A percentile compares a stretch with the other conserved stretches of the same genome.
Evolutionary conservation across 2,329 filamentous ascomycete species (phyloP).

Genomic region (Endothia cerciana): DNA sequence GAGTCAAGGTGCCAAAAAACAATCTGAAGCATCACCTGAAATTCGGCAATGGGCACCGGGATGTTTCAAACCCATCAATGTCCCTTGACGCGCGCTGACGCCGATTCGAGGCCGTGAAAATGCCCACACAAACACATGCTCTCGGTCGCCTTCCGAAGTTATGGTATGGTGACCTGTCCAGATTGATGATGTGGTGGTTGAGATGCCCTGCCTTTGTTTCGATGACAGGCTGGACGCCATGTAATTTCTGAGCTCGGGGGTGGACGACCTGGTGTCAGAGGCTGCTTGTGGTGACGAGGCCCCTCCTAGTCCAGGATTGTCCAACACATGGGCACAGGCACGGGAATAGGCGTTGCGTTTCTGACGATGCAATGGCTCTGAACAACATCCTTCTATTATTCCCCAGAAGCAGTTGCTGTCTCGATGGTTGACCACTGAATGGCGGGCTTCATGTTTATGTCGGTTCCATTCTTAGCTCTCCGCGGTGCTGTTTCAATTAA

Average conservation of each 20-base stretch:
- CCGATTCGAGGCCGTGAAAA: background rate
- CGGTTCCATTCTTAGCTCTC: background rate
- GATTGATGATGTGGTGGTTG: background rate
- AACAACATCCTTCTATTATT: too few species aligned
- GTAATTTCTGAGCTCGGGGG: too few species aligned
- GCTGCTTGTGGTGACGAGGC: background rate
- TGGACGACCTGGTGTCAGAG: background rate
- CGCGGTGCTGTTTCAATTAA: background rate
- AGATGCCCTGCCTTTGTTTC: background rate
- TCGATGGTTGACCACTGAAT: background rate
- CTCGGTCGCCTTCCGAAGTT: conserved; percentile 2
- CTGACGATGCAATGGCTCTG: background rate
- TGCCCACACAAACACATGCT: background rate
- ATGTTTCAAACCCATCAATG: background rate
- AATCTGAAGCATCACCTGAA: conserved; percentile 1
- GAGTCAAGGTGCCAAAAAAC: background rate
- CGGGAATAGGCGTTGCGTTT: background rate
- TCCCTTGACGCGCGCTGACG: background rate
- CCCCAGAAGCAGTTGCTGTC: background rate
- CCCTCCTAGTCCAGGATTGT: background rate
- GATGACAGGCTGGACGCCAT: background rate
- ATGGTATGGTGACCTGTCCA: background rate
- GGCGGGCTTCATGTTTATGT: background rate
- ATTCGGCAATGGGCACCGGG: background rate
- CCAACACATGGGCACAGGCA: background rate